Evolutionary conservation across 2,329 filamentous ascomycete genomes (phyloP).

Genomic region (Fusarium sp.): DNA sequence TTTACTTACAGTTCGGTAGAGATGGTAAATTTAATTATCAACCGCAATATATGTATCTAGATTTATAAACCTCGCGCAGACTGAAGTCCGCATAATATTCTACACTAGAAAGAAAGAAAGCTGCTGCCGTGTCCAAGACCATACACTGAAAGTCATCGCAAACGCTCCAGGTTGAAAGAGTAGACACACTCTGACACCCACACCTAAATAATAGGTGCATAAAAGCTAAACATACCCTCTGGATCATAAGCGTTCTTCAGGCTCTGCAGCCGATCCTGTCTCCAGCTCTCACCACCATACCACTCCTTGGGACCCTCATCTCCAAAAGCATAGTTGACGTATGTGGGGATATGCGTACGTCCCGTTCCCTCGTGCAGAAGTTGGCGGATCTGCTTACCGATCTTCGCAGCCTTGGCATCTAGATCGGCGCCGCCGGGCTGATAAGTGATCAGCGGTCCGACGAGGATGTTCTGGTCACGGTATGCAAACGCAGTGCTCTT

Average conservation of each 20-base stretch:
- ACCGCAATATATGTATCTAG: too few species aligned
- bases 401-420: constrained; percentile 26
- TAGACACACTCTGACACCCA: neutral
- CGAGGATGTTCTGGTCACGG: constrained; percentile 35
- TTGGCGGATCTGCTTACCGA: constrained; percentile 30
- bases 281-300: constrained; percentile 65
- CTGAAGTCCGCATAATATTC: too few species aligned
- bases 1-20: too few species aligned
- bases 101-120: too few species aligned
- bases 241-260: constrained; percentile 65
- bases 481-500: constrained; percentile 33
- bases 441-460: constrained; percentile 37
- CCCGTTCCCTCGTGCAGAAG: constrained; percentile 30
- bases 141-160: neutral
- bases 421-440: constrained; percentile 6
- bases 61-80: too few species aligned
- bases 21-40: too few species aligned
- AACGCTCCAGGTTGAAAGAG: too few species aligned
- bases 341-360: constrained; percentile 16
- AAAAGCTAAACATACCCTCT: constrained; percentile 58
- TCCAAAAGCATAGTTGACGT: constrained; percentile 66
- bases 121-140: neutral
- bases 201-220: constrained; percentile 33
- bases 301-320: constrained; percentile 55
- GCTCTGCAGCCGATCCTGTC: constrained; percentile 57